Conservation (phyloP, 495 filamentous ascomycete genomes). For the Acidiella bohemica region DNA sequence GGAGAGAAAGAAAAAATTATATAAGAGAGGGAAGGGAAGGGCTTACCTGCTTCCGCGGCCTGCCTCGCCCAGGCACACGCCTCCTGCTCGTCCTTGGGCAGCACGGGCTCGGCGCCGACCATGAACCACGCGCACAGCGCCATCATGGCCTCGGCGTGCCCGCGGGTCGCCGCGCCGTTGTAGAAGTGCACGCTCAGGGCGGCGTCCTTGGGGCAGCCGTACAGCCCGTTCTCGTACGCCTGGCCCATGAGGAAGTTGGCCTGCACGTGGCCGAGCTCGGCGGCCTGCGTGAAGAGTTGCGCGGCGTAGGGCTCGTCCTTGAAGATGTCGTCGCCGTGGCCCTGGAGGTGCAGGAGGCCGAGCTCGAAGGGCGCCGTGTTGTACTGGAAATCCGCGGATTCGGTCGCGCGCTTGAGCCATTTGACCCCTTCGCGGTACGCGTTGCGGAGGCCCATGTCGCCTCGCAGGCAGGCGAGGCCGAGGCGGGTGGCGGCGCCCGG, state of each 20-base stretch:
- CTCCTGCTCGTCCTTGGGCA: conserved; percentile 90
- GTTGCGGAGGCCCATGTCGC: conserved; percentile 65
- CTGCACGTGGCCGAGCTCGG: conserved; percentile 77
- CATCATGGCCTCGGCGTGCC: conserved; percentile 91
- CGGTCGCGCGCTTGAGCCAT: conserved; percentile 88
- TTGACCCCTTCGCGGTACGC: conserved; percentile 87
- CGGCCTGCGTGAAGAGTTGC: conserved; percentile 86
- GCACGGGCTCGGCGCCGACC: conserved; percentile 80
- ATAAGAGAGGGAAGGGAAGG: background rate
- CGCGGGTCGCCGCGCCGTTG: conserved; percentile 72
- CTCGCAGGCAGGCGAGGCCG: conserved; percentile 75
- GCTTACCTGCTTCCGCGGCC: conserved; percentile 66
- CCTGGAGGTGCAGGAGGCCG: conserved; percentile 71
- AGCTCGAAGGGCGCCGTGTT: conserved; percentile 87
- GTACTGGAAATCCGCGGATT: conserved; percentile 80
- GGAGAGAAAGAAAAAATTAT: too few relatives aligned
- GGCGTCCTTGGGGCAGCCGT: conserved; percentile 78
- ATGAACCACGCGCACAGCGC: conserved; percentile 97
- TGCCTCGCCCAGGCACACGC: conserved; percentile 91
- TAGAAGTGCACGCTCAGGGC: conserved; percentile 96
- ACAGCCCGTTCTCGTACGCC: conserved; percentile 84
- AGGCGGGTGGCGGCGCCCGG: conserved; percentile 89
- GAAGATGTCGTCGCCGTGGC: conserved; percentile 87
- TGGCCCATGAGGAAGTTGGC: conserved; percentile 83
- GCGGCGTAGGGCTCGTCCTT: conserved; percentile 79